A percentile compares a stretch with the other conserved stretches of the same genome.
Evolutionary conservation across 108 stramenopile species (phyloP).

Genomic region (Nannochloropsis salina): DNA sequence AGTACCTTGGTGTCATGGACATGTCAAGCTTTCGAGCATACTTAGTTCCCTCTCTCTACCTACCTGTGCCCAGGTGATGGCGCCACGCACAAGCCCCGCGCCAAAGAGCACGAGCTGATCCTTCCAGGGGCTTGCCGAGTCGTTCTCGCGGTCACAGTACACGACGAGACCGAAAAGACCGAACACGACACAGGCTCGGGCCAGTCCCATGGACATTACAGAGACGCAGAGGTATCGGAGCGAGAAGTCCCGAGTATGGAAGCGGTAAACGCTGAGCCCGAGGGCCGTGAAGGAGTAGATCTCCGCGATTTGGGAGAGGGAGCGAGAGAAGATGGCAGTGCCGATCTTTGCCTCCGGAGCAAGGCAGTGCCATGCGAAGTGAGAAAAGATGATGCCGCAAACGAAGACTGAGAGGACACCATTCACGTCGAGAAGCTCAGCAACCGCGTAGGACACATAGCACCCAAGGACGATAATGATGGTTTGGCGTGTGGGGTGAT

Average conservation of each 20-base stretch:
- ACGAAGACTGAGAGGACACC: slow-evolving; percentile 56
- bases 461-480: slow-evolving; percentile 54
- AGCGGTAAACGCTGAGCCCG: slow-evolving; percentile 45
- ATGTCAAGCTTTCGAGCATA: too few species aligned
- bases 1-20: too few species aligned
- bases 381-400: slow-evolving; percentile 48
- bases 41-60: too few species aligned
- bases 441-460: slow-evolving; percentile 49
- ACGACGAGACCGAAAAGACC: slow-evolving; percentile 31
- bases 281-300: slow-evolving; percentile 45
- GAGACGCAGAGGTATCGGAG: background rate
- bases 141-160: slow-evolving; percentile 15
- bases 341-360: slow-evolving; percentile 45
- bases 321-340: slow-evolving; percentile 26
- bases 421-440: slow-evolving; percentile 45
- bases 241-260: slow-evolving; percentile 32
- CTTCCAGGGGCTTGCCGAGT: slow-evolving; percentile 22
- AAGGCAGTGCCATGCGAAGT: slow-evolving; percentile 57
- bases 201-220: background rate
- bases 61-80: slow-evolving; percentile 45
- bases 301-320: slow-evolving; percentile 33
- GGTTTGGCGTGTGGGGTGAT: slow-evolving; percentile 46
- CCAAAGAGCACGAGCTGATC: slow-evolving; percentile 40
- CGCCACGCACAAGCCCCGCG: slow-evolving; percentile 37
- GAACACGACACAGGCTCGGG: slow-evolving; percentile 26